Conservation (phyloP, 2,329 filamentous ascomycete genomes). For the Penicillium crustosum region DNA sequence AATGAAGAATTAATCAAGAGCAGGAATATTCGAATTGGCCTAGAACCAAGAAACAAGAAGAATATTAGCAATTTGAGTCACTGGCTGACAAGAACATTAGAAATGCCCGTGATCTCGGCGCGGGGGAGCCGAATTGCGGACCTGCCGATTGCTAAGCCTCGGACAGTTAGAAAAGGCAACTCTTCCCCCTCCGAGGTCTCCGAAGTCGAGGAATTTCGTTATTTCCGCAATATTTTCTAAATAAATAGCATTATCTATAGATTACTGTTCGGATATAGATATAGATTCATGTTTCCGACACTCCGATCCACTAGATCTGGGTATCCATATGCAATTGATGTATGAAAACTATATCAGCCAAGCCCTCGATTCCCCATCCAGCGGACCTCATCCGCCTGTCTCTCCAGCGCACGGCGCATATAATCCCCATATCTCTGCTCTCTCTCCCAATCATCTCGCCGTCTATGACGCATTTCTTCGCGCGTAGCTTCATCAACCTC, state of each 20-base stretch:
- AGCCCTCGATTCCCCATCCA: constrained; percentile 60
- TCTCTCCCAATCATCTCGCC: constrained; percentile 35
- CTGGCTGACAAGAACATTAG: constrained; percentile 27
- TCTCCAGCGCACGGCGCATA: constrained; percentile 73
- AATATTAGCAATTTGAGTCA: constrained; percentile 5
- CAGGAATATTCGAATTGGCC: background rate
- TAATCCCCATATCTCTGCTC: constrained; percentile 61
- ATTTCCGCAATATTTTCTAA: background rate
- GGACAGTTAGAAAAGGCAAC: background rate
- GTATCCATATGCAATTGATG: background rate
- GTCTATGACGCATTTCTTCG: constrained; percentile 32
- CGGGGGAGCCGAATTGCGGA: constrained; percentile 21
- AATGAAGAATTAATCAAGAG: background rate
- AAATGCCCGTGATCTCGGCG: constrained; percentile 25
- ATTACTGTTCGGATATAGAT: background rate
- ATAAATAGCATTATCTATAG: background rate
- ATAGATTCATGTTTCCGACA: background rate
- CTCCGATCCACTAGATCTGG: background rate
- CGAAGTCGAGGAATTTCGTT: background rate
- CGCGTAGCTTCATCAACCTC: constrained; percentile 30
- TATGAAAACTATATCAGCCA: constrained; percentile 8
- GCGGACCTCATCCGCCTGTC: constrained; percentile 74
- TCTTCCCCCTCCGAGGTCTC: background rate
- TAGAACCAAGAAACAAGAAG: background rate
- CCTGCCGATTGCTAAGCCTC: constrained; percentile 14